Evolutionary conservation across 305 asterid genomes (phyloP), one percentile per base, ranked within the genome.

Genomic region (Fraxinus paxiana): DNA sequence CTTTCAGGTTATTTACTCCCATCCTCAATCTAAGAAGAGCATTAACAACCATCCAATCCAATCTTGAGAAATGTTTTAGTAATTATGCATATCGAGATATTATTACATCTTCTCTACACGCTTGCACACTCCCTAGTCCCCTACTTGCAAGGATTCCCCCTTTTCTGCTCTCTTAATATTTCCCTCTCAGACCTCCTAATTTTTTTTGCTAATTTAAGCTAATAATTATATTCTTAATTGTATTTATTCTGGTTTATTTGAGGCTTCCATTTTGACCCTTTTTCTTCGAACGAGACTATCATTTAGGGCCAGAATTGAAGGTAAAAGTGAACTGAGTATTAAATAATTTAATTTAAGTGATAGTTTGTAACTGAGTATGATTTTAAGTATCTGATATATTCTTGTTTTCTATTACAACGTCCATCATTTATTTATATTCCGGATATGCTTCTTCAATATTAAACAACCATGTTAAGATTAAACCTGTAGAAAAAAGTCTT

Each of bases 181-280:
- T 22, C 71, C 34, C 71, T 61, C n/a, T 10, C 70, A 59, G 34
- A 67, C 73, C 73, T 24, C 73, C 17, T 28, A 13, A 67, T 31
- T 30, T 69, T 41, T 31, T 22, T 30, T 31, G 43, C 75, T 65
- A 6, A 65, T 26, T 24, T 65, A 28, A 65, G 35, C 35, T 65
- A 69, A 69, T 69, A 69, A 69, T 30, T 30, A 69, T 10, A 24
- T 69, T 9, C 38, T 30, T 69, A 31, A 30, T 69, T 67, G 74
- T 13, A 67, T 67, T 31, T 30, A 30, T 63, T 63, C 34, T 26
- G n/a, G 6, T 33, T 67, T 30, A 28, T 13, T 31, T 2, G 24
- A 31, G 75, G 75, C 75, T 69, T 69, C 75, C 20, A 69, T 28
- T 69, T 31, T 31, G 75, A 69, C 13, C 75, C 22, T 69, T 69